phyloP scores from a whole-genome alignment of 495 filamentous ascomycete genomes.

The Penicillium alfredii region DNA sequence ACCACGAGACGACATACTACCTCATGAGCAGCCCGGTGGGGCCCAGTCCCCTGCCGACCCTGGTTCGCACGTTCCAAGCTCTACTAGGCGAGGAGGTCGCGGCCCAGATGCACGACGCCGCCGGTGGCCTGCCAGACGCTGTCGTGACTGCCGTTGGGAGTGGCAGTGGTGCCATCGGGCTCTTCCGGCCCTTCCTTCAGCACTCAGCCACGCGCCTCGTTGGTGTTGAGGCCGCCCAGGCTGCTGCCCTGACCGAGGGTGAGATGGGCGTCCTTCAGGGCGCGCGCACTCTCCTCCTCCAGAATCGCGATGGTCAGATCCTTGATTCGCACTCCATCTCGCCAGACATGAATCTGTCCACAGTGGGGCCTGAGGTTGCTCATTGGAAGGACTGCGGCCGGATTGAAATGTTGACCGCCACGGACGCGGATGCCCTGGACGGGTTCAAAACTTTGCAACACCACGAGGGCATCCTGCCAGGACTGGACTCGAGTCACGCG shows the following conservation, averaged over 20 bases:
- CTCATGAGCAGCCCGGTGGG: constrained; percentile 31
- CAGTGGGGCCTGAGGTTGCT: constrained; percentile 29
- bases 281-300: constrained; percentile 26
- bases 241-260: constrained; percentile 24
- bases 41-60: constrained; percentile 24
- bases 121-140: constrained; percentile 22
- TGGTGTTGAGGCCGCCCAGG: constrained; percentile 23
- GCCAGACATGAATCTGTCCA: constrained; percentile 30
- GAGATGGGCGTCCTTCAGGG: constrained; percentile 30
- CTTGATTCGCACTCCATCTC: constrained; percentile 27
- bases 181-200: constrained; percentile 28
- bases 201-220: constrained; percentile 14
- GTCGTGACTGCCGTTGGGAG: constrained; percentile 26
- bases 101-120: constrained; percentile 17
- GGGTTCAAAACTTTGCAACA: constrained; percentile 25
- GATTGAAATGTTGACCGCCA: constrained; percentile 25
- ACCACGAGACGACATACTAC: constrained; percentile 27
- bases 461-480: constrained; percentile 26
- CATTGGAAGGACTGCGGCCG: constrained; percentile 29
- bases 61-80: constrained; percentile 30
- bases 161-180: constrained; percentile 24
- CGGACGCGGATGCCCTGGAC: constrained; percentile 29
- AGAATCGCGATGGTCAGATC: constrained; percentile 30
- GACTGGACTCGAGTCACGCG: constrained; percentile 32
- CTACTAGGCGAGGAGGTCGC: constrained; percentile 31